phyloP scores from a whole-genome alignment of 495 filamentous ascomycete species.

The Daldinia childiae region DNA sequence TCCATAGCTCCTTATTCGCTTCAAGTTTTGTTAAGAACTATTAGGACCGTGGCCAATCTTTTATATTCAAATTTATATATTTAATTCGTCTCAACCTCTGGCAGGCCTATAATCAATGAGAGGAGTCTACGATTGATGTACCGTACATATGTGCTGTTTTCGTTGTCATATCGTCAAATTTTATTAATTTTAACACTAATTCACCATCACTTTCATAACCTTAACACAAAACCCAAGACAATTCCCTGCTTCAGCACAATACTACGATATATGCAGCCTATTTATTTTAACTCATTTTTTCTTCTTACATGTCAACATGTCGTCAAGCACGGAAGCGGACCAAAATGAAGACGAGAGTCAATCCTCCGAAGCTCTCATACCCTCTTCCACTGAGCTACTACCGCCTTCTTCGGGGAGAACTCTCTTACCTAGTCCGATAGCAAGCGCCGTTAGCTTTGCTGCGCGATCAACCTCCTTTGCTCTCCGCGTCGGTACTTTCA shows the following conservation, averaged over 20 bases:
- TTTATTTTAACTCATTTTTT: neutral
- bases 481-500: constrained; percentile 72
- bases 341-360: constrained; percentile 16
- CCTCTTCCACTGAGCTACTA: constrained; percentile 3
- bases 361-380: neutral
- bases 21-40: neutral
- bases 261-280: constrained; percentile 11
- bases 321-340: constrained; percentile 11
- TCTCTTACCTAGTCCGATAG: constrained; percentile 72
- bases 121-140: constrained; percentile 1
- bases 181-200: neutral
- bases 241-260: neutral
- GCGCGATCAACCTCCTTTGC: constrained; percentile 75
- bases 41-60: neutral
- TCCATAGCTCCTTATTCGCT: neutral
- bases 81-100: neutral
- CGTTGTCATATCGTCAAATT: neutral
- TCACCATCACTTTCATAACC: neutral
- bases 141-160: neutral
- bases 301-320: constrained; percentile 9
- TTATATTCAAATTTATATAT: neutral
- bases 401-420: constrained; percentile 59
- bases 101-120: neutral
- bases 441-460: constrained; percentile 73
- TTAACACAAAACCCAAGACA: neutral